Conservation (phyloP, 441 rosid species). For the Hura crepitans region DNA sequence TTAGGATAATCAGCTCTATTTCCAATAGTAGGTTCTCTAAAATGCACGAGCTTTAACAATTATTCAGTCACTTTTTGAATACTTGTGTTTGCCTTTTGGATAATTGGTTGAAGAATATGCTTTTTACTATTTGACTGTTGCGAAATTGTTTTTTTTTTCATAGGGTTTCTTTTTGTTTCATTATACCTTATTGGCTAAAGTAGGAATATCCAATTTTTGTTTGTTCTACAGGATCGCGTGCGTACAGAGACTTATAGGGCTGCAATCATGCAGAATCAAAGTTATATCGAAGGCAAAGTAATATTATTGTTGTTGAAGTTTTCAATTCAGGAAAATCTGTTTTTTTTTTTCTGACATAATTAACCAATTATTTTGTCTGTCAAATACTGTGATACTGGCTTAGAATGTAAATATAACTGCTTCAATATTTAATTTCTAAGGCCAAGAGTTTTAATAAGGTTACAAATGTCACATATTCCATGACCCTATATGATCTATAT, state of each 20-base stretch:
- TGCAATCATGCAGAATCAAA: slow-evolving; percentile 82
- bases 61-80: too few relatives aligned
- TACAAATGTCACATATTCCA: not conserved
- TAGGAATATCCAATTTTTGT: not conserved
- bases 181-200: slow-evolving; percentile 1
- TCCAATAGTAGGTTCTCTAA: not conserved
- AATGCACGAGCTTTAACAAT: too few relatives aligned
- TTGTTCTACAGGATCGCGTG: slow-evolving; percentile 61
- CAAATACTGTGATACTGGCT: not conserved
- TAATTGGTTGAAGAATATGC: not conserved
- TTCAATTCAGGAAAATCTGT: slow-evolving; percentile 14
- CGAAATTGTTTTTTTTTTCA: slow-evolving; percentile 2
- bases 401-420: not conserved
- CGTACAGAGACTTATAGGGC: slow-evolving; percentile 77
- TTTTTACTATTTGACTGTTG: not conserved
- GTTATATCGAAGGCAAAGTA: slow-evolving; percentile 87
- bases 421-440: not conserved
- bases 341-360: not conserved
- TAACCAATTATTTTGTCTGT: not conserved
- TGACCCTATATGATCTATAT: not conserved
- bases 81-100: not conserved
- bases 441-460: not conserved
- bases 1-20: not conserved
- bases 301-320: slow-evolving; percentile 25
- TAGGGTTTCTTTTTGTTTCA: slow-evolving; percentile 13